These are phyloP conservation scores for Cucumis sativus DNA, from an alignment of 306 rosid genomes.

Conservation along the genomic window Cucumber_9930_V3 NC_026660.2:25275001-25275500, in stretches of 20 bases:
- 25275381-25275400: conserved; percentile 31
- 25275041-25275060: conserved; percentile 87
- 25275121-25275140: conserved; percentile 66
- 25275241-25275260: conserved; percentile 29
- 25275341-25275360: conserved; percentile 41
- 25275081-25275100: conserved; percentile 97
- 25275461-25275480: conserved; percentile 18
- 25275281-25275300: conserved; percentile 14
- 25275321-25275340: conserved; percentile 55
- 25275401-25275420: conserved; percentile 35
- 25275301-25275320: conserved; percentile 90
- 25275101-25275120: conserved; percentile 83
- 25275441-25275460: conserved; percentile 38
- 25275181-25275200: conserved; percentile 25
- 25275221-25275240: conserved; percentile 33
- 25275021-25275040: conserved; percentile 80
- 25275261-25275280: conserved; percentile 25
- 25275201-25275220: conserved; percentile 36
- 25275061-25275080: conserved; percentile 98
- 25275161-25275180: conserved; percentile 21
- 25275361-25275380: conserved; percentile 63
- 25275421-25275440: conserved; percentile 12
- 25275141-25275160: conserved; percentile 70
- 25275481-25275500: conserved; percentile 41
- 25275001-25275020: conserved; percentile 70